Conservation (phyloP, 2,329 filamentous ascomycete genomes). For the Trichophyton schoenleinii region DNA sequence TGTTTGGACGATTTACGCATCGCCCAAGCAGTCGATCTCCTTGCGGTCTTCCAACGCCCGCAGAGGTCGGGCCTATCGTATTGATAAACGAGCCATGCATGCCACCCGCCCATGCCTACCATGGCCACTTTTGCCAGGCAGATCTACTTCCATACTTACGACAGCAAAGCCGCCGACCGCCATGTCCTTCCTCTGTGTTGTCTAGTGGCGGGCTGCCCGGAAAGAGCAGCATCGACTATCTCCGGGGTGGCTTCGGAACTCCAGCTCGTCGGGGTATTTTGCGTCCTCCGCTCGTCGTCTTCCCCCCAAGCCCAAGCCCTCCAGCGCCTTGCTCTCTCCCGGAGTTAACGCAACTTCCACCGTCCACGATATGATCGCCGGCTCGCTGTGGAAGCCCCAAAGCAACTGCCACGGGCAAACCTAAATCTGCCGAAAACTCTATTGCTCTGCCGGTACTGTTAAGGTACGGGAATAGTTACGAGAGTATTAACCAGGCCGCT, state of each 20-base stretch:
- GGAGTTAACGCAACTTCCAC: not conserved
- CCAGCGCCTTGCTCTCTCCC: not conserved
- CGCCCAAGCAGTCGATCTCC: not conserved
- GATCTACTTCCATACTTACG: not conserved
- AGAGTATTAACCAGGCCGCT: not conserved
- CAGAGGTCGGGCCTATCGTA: not conserved
- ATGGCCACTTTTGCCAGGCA: not conserved
- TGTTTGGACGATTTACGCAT: not conserved
- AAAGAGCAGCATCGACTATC: not conserved
- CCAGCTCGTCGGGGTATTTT: not conserved
- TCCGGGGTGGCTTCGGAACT: not conserved
- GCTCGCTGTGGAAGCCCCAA: not conserved
- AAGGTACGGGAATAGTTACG: not conserved
- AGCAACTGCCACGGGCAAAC: constrained; percentile 3
- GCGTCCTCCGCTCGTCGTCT: not conserved
- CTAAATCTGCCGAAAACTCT: constrained; percentile 5
- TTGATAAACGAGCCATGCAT: not conserved
- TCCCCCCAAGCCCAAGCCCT: too few relatives aligned
- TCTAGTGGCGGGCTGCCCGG: not conserved
- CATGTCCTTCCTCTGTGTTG: not conserved
- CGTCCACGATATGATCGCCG: not conserved
- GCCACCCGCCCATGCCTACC: not conserved
- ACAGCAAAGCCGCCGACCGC: not conserved
- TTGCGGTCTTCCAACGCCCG: not conserved
- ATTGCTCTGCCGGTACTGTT: constrained; percentile 4